Evolutionary conservation across 1,284 basidiomycete species (phyloP), one percentile per base, ranked within the genome.

Genomic region (Trichosporon sp.): DNA sequence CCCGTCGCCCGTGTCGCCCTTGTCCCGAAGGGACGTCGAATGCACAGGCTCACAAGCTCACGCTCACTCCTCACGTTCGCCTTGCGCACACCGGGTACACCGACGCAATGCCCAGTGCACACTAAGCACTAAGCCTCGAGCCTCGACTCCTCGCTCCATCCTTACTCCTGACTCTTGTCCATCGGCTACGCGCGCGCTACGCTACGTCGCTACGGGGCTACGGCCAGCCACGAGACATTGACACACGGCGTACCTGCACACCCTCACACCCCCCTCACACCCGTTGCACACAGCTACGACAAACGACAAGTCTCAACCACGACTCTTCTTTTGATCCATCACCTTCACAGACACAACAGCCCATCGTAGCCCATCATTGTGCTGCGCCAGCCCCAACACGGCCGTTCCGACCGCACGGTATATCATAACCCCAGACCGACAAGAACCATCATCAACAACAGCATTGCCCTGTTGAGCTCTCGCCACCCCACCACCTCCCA

Each of bases 61-160:
- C 38, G 38, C 38, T 40, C 38, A 40, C 38, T 10, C 38, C 38
- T 40, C 12, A 12, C 38, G 38, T 19, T 21, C 43, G 43, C 43
- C 51, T 54, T 10, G 35, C 35, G 8, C 35, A 37, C 35, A 37
- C 35, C 35, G 35, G 12, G 48, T 19, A n/a, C 31, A 37, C 59
- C 59, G 12, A 10, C 31, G 59, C 59, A n/a, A 63, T 63, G 59
- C 59, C 59, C 59, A 35, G 37, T 63, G 59, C 59, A 63, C 59
- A 63, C 59, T 63, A 63, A 63, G 59, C 59, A 63, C 59, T 54
- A 54, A 54, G 51, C 51, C 51, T 54, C 51, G 51, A 54, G 51
- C 51, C 51, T 54, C 51, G 51, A 54, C 51, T 54, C 51, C 51
- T 54, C 51, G 51, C 51, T 54, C 51, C 51, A 54, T 54, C 51